Percentiles rank a stretch among this genome's conserved stretches.
These are phyloP conservation scores for Pleurotus citrinopileatus DNA, from an alignment of 768 basidiomycete genomes.

Conservation along the genomic window DNA sequence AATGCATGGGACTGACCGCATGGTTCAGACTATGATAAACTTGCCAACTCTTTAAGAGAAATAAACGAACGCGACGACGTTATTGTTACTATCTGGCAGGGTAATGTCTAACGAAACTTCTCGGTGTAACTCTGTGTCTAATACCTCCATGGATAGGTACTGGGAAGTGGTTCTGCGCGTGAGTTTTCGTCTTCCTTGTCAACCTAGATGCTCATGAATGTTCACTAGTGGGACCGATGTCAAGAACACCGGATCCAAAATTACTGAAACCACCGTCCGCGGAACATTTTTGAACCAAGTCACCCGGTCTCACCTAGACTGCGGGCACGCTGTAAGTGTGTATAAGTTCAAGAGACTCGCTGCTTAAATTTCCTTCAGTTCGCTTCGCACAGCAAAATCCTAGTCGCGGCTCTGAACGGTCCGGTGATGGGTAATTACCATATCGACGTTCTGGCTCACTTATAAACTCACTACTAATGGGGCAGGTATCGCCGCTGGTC, in stretches of 20 bases:
- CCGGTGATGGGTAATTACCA: constrained; percentile 63
- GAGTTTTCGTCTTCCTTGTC: constrained; percentile 21
- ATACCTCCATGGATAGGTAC: constrained; percentile 36
- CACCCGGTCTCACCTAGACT: constrained; percentile 52
- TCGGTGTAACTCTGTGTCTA: no score
- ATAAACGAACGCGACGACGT: constrained; percentile 62
- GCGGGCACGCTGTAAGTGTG: constrained; percentile 55
- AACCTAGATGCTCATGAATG: neutral
- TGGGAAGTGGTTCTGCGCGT: constrained; percentile 77
- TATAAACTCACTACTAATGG: neutral
- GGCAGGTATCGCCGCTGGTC: constrained; percentile 67
- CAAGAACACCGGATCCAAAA: constrained; percentile 23
- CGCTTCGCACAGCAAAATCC: constrained; percentile 65
- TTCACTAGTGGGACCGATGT: constrained; percentile 57
- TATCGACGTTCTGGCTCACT: neutral
- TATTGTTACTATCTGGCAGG: constrained; percentile 67
- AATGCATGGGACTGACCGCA: no score
- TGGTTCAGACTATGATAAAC: constrained; percentile 54
- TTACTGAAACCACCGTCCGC: constrained; percentile 30
- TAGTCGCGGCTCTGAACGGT: constrained; percentile 71
- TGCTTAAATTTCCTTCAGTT: constrained; percentile 33
- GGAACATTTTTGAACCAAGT: constrained; percentile 45
- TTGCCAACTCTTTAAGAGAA: constrained; percentile 54
- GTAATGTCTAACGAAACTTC: constrained; percentile 23
- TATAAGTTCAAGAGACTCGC: neutral